Base-by-base conservation (phyloP, 495 filamentous ascomycete species). In the Tuber umbilicatum region DNA sequence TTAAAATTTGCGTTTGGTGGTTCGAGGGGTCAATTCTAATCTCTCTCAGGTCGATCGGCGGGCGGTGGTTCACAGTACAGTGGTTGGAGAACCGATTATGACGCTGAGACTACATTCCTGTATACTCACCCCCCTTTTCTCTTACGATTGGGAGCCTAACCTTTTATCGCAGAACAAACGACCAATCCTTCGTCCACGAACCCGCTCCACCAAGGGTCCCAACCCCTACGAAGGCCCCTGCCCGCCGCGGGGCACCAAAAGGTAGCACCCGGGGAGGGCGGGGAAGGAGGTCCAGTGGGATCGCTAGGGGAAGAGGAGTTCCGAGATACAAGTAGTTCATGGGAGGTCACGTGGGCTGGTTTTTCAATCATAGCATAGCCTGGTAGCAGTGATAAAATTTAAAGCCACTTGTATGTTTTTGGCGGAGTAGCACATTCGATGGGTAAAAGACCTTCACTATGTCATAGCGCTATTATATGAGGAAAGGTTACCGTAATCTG, bases 151-250 rank as follows among this genome's bases (percentile, higher is more conserved):
- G 69, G 16, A 2, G 5, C 41, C 73, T 81, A 68, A 86, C 80
- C 77, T 70, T 72, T 70, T 35, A 70, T 67, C 78, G 10, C 78
- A 95, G 93, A 86, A 97, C 94, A 39, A 97, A 92, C 40, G 95
- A 97, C 83, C 97, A 93, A 21, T 93, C 93, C 19, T 99, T 97
- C 80, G 89, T 97, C 38, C 93, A 97, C 37, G 91, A 97, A 23
- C 89, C 92, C 1, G 89, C 87, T 45, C 89, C 90, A 31, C 89
- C 90, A 7, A 92, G 90, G 83, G 85, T 88, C n/a, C 81, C 88
- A 55, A 88, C 88, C 16, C 86, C 90, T 2, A 39, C 39, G 12
- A 81, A 73, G 42, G 73, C 79, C 10, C 76, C 78, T 85, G 17
- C 84, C 84, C 45, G 81, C 83, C 75, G 82, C 83, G 43, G 84